These are phyloP conservation scores for Voacanga thouarsii DNA, from an alignment of 257 asterid genomes.

Conservation along the genomic window DNA sequence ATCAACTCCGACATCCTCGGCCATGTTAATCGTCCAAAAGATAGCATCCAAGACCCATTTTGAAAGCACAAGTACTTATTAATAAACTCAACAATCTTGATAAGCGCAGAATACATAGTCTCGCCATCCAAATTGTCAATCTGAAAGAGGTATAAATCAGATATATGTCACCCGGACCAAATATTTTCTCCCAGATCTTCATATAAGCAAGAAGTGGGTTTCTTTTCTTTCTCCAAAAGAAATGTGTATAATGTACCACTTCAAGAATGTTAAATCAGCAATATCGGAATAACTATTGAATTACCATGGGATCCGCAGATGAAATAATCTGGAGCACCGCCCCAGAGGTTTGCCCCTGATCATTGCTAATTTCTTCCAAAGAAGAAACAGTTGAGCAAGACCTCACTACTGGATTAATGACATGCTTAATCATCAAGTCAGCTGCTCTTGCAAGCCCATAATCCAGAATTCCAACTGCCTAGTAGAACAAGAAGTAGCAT, in stretches of 20 bases:
- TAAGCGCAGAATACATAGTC: conserved; percentile 58
- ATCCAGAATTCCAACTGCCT: conserved; percentile 73
- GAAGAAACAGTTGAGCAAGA: conserved; percentile 40
- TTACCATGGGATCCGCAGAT: conserved; percentile 51
- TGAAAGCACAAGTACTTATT: conserved; percentile 55
- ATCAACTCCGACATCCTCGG: conserved; percentile 87
- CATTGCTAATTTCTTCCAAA: conserved; percentile 41
- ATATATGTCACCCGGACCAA: not conserved
- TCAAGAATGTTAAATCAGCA: not conserved
- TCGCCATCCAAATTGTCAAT: conserved; percentile 54
- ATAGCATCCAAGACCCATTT: conserved; percentile 69
- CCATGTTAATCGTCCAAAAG: conserved; percentile 93
- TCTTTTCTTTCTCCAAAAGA: not conserved
- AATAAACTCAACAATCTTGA: conserved; percentile 53
- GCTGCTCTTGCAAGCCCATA: conserved; percentile 90
- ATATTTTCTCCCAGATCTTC: not conserved
- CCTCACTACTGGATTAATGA: conserved; percentile 54
- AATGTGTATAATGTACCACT: not conserved
- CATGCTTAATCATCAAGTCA: conserved; percentile 64
- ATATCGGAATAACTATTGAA: not conserved
- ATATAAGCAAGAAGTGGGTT: not conserved
- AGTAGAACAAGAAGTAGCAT: conserved; percentile 24
- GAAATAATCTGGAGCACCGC: conserved; percentile 63
- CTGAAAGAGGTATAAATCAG: conserved; percentile 38
- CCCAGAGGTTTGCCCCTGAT: conserved; percentile 33